phyloP scores from a whole-genome alignment of 1,284 basidiomycete genomes.

The Thelephora terrestris region DNA sequence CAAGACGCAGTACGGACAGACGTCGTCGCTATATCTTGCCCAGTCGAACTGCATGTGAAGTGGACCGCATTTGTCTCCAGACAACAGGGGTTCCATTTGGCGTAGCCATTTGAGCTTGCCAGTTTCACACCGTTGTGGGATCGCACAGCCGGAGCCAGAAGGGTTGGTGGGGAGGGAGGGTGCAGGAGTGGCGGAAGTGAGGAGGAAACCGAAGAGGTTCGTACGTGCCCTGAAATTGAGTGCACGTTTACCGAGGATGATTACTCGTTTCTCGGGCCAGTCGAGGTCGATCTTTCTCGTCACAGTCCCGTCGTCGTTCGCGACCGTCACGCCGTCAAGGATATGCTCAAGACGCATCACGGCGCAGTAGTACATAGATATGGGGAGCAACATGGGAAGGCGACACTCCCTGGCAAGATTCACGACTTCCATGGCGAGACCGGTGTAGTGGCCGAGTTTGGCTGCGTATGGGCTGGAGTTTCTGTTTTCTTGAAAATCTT shows the following conservation, averaged over 20 bases:
- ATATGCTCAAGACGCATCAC: constrained; percentile 3
- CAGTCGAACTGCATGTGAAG: constrained; percentile 8
- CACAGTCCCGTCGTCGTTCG: constrained; percentile 1
- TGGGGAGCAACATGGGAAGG: constrained; percentile 6
- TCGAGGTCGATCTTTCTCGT: constrained; percentile 2
- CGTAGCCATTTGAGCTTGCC: constrained; percentile 5
- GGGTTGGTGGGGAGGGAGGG: neutral
- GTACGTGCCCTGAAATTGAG: constrained; percentile 7
- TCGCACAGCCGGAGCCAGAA: constrained; percentile 1
- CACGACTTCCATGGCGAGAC: constrained; percentile 7
- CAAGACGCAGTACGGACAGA: constrained; percentile 6
- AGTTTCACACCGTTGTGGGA: constrained; percentile 4
- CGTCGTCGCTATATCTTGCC: constrained; percentile 7
- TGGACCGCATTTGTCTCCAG: constrained; percentile 8
- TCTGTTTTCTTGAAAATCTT: neutral
- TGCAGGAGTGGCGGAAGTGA: constrained; percentile 2
- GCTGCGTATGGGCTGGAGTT: constrained; percentile 1
- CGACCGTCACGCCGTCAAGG: constrained; percentile 4
- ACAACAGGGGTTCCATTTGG: constrained; percentile 7
- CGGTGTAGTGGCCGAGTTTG: constrained; percentile 4
- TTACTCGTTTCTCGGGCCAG: constrained; percentile 6
- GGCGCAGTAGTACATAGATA: constrained; percentile 8
- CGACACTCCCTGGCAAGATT: constrained; percentile 8
- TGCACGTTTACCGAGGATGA: constrained; percentile 9
- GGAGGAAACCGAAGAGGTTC: constrained; percentile 7